Evolutionary conservation across 192 early-diverging fungal genomes (phyloP), one percentile per base, ranked within the genome.

Genomic region (Phlyctochytrium arcticum): DNA sequence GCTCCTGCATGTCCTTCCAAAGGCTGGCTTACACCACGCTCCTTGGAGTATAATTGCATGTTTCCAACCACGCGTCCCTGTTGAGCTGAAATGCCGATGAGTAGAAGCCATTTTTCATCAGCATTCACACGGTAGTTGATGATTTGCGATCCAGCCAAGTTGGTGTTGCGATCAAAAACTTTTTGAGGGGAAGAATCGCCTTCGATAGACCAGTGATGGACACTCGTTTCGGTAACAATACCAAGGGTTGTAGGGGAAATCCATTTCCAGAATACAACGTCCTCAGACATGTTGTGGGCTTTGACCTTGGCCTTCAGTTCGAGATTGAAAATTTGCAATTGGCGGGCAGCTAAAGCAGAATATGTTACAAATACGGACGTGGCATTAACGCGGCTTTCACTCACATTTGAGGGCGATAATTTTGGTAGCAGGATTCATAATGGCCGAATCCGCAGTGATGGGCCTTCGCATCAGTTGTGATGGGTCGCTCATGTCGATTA

Each of bases 161-260:
- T 91, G 15, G 81, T 72, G 69, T 98, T 89, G 26, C 95, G 85
- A 55, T 96, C 96, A 85, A 99, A 99, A 71, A 95, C 82, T 77
- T 97, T 95, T 31, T 74, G 68, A 5, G 94, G 95, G 32, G 76
- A 70, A 31, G 88, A 82, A 23, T 95, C 89, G 33, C 91, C 93
- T 65, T 98, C 94, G 54, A 98, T 92, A 42, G 91, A 89, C 96
- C 96, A 99, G 77, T 98, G 96, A 80, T 90, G 96, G 9, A 98
- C 95, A 19, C 89, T 71, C 1, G 79, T 87, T 30, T 89, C 87
- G 23, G 95, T 96, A 9, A 99, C 91, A 36, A 98, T 70, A 12
- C 91, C 96, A 36, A 98, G 75, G 21, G 90, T 87, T 54, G 85
- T 92, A 39, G 82, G 60, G 33, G 89, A 88, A 54, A 96, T 88